Evolutionary conservation across 495 filamentous ascomycete genomes (phyloP).

Genomic region (Tuber calosporum): DNA sequence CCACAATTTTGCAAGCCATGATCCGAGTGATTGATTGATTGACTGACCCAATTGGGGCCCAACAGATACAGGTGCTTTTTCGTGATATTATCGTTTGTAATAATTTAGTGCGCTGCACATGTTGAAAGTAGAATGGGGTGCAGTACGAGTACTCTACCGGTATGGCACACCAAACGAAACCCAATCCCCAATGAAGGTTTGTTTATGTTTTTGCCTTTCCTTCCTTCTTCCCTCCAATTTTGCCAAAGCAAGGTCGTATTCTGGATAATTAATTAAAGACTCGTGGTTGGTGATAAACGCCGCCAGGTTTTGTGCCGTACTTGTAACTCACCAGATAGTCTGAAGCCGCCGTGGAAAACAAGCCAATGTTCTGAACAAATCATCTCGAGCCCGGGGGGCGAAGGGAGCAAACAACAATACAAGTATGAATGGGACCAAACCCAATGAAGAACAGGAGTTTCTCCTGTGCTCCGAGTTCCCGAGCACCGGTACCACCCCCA

Average conservation of each 20-base stretch:
- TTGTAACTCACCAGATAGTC: background rate
- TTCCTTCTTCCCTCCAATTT: background rate
- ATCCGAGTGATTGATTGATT: background rate
- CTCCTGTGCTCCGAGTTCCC: background rate
- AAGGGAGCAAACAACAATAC: background rate
- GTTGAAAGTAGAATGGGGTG: background rate
- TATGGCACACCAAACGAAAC: background rate
- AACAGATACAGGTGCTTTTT: background rate
- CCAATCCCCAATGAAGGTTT: background rate
- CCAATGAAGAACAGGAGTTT: background rate
- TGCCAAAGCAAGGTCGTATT: background rate
- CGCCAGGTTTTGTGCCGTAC: background rate
- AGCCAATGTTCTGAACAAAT: background rate
- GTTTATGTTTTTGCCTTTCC: background rate
- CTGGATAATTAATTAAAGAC: background rate
- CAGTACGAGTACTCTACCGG: no score
- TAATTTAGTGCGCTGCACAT: background rate
- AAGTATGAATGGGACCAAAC: no score
- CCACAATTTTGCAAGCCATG: background rate
- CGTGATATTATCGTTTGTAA: background rate
- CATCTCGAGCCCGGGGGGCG: background rate
- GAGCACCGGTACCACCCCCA: background rate
- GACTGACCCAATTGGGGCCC: background rate
- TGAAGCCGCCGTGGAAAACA: background rate
- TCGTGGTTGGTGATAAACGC: background rate